Evolutionary conservation across 129 eudicot species (phyloP).

Genomic region (Mikania micrantha): DNA sequence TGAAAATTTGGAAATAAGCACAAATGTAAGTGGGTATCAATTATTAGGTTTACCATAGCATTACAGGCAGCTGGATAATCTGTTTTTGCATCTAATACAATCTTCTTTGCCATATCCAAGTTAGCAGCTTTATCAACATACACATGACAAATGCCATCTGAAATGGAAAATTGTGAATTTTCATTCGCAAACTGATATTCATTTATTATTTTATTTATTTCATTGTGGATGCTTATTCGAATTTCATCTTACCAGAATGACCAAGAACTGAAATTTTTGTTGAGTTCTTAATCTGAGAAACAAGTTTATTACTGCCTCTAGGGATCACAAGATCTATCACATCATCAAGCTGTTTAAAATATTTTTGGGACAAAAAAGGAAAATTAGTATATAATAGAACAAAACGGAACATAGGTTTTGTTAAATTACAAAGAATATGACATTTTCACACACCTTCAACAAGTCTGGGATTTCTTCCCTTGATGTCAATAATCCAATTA

Average conservation of each 20-base stretch:
- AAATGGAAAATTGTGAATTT: not conserved
- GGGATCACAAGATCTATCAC: conserved; percentile 98
- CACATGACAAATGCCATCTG: conserved; percentile 97
- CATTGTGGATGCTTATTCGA: not conserved
- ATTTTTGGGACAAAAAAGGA: not conserved
- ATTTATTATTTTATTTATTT: not conserved
- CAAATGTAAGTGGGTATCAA: not conserved
- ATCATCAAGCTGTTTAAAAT: conserved; percentile 68
- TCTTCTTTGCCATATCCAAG: conserved; percentile 71
- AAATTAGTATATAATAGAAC: not conserved
- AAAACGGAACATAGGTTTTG: not conserved
- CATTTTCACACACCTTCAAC: conserved; percentile 49
- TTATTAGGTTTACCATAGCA: conserved; percentile 56
- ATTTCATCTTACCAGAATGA: conserved; percentile 60
- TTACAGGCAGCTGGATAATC: conserved; percentile 99
- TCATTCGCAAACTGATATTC: not conserved
- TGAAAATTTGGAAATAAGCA: not conserved
- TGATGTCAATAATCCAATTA: conserved; percentile 77
- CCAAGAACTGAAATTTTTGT: conserved; percentile 96
- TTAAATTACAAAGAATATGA: not conserved
- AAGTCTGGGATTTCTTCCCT: conserved; percentile 83
- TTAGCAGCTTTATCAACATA: conserved; percentile 76
- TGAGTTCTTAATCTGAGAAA: conserved; percentile 67
- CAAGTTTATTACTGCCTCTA: conserved; percentile 95
- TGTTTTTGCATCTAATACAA: conserved; percentile 66